These are phyloP conservation scores for Cladosporium halotolerans DNA, from an alignment of 2,329 filamentous ascomycete genomes.

Conservation along the genomic window DNA sequence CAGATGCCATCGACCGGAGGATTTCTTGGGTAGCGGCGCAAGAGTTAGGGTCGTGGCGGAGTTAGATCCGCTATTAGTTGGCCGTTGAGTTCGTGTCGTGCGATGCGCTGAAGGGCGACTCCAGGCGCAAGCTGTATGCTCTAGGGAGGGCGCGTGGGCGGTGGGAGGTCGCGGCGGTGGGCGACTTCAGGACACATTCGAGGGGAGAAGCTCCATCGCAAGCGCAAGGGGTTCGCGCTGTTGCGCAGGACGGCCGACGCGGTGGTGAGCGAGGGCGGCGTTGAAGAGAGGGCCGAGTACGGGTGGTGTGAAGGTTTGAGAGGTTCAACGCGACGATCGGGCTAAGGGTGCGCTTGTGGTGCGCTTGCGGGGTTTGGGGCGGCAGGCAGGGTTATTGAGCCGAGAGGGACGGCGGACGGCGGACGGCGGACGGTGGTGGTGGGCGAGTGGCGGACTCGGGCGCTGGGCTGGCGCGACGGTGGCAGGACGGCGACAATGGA, in stretches of 20 bases:
- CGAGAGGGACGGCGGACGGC: background rate
- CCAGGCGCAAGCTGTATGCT: background rate
- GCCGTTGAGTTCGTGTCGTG: background rate
- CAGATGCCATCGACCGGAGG: slow-evolving; percentile 35
- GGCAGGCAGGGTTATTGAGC: background rate
- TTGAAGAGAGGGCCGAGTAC: background rate
- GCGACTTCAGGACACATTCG: background rate
- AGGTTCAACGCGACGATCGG: background rate
- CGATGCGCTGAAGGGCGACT: slow-evolving; percentile 1
- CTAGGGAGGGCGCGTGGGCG: background rate
- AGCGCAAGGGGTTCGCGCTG: too few species aligned
- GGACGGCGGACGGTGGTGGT: too few species aligned
- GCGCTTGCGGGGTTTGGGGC: background rate
- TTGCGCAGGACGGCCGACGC: too few species aligned
- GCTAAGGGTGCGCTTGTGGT: background rate
- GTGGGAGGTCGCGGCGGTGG: background rate
- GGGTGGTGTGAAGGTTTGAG: background rate
- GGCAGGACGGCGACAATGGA: too few species aligned
- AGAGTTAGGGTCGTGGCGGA: background rate
- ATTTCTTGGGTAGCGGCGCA: slow-evolving; percentile 5
- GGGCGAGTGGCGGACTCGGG: too few species aligned
- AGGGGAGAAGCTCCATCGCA: background rate
- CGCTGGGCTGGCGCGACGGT: too few species aligned
- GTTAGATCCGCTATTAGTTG: background rate
- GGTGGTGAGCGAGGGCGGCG: background rate